Evolutionary conservation across 441 rosid genomes (phyloP), one percentile per base, ranked within the genome.

Genomic region (Aleurites moluccanus): DNA sequence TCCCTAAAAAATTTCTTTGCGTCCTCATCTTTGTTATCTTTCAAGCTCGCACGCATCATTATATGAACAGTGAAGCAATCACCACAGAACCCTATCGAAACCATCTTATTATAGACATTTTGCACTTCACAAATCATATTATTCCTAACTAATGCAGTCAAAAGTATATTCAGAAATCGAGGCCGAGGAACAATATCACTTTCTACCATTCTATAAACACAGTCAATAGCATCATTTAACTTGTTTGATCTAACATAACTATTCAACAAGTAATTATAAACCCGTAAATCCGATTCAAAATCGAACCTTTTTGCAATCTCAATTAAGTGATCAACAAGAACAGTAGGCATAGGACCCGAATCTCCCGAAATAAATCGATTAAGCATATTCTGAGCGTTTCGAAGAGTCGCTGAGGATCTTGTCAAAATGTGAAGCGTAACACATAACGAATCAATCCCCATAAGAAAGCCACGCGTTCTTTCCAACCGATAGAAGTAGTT

Each of bases 351-450:
- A 1, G 86, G 83, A 16, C 47, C 74, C 27, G 84, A 85, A 62
- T 83, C 83, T 28, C 81, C 87, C 0, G 86, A 76, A 77, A 73
- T 75, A n/a, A 72, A 79, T 10, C 28, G 70, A 2, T 82, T 64
- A 42, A 91, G 87, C 78, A 86, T 27, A 73, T 67, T 73, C 52
- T 56, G 72, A 27, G 85, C 95, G 20, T 55, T 68, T 21, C 70
- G 66, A 63, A 69, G 64, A 20, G 83, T 82, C 67, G 75, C 64
- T 1, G 73, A 52, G 44, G 79, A 83, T 33, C 67, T 74, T 44
- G 81, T 75, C 67, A 91, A 77, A 69, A 91, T 85, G 79, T 87
- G 95, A 76, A 91, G 81, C 72, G 91, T 69, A 64, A 86, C 82
- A 73, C 91, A 88, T 18, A 88, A 75, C 20, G 84, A 64, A 76